Conservation (phyloP, 73 alveolate genomes). For the Chromera velia region DNA sequence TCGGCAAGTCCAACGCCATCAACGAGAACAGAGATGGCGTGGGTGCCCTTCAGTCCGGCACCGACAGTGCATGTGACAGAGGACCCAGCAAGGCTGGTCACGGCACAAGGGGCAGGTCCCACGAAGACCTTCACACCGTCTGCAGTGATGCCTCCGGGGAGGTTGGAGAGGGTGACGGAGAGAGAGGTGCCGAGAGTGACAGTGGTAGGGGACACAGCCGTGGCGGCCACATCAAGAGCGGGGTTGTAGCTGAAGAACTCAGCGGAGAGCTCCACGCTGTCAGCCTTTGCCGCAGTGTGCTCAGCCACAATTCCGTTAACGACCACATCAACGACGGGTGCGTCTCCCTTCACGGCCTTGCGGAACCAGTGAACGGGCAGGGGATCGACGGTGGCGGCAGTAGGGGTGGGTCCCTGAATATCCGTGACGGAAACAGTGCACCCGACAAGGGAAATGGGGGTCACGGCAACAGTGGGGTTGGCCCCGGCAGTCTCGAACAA, state of each 20-base stretch:
- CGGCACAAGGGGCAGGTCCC: no score
- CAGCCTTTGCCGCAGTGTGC: background rate
- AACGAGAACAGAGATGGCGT: background rate
- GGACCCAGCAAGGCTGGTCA: no score
- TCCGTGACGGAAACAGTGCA: background rate
- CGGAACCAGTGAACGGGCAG: background rate
- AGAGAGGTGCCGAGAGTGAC: background rate
- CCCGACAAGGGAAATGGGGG: background rate
- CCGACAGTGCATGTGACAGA: background rate
- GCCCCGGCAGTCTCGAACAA: no score
- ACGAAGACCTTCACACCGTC: no score
- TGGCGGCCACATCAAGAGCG: background rate
- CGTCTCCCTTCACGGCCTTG: background rate
- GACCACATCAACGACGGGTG: background rate
- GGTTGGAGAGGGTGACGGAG: background rate
- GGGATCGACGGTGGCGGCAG: background rate
- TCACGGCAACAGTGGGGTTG: background rate
- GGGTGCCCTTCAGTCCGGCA: background rate
- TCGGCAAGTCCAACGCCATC: background rate
- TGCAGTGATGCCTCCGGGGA: no score
- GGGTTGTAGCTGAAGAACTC: background rate
- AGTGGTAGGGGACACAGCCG: background rate
- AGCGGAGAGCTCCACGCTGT: background rate
- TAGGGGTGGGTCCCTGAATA: background rate
- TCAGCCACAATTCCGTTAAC: background rate